Evolutionary conservation across 495 filamentous ascomycete species (phyloP), one percentile per base, ranked within the genome.

Genomic region (Pseudevernia furfuracea): DNA sequence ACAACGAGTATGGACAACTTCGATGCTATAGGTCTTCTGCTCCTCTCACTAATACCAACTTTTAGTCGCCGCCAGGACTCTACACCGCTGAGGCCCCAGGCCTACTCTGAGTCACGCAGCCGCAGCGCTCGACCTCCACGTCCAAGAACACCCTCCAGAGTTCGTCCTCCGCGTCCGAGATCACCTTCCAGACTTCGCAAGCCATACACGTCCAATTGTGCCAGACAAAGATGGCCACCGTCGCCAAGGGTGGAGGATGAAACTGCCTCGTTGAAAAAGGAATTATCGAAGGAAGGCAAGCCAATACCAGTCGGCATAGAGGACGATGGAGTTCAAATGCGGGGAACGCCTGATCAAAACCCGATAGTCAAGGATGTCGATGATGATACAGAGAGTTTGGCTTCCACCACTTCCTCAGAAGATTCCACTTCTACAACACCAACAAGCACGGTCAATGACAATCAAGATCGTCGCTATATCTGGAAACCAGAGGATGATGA

Each of bases 281-380:
- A 55, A 6, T n/a, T 55, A 11, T 55, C 52, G 21, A 55, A 55
- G 17, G 52, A 55, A 34, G 52, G 52, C 52, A 55, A 34, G 52
- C 52, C 52, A 21, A 55, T 55, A 55, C 52, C 52, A 34, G 30
- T 55, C 28, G 56, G 57, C 46, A 44, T 59, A 21, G 57, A 60
- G 34, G 66, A 64, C 19, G 66, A 68, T 25, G 61, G 60, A n/a
- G 59, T 68, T 23, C 66, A 52, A 15, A 68, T 68, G 65, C 72
- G 78, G 63, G 80, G 80, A 44, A 72, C 72, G 32, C 67, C 81
- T 64, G 77, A 81, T 61, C 80, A 83, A 62, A 71, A 73, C 25
- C 80, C 80, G 0, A 69, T 83, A 58, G 70, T 83, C 36, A 61
- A 79, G 34, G 65, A 72, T 48, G 64, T 56, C 67, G 61, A 57